Evolutionary conservation across 148 eudicot species (phyloP).

Genomic region (Rhododendron vialii): DNA sequence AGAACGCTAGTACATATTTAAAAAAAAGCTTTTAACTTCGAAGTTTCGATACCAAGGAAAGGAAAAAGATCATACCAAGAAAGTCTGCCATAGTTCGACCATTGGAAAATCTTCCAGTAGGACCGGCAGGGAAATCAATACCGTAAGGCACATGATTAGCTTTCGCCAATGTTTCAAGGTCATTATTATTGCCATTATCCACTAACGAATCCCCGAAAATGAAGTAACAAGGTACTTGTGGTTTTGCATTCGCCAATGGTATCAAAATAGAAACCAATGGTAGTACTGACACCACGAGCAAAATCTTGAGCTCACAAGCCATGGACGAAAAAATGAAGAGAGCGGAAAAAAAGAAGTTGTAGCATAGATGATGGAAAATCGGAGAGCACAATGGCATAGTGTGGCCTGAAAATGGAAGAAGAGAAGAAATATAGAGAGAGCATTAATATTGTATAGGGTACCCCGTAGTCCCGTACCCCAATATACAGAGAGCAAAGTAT

Average conservation of each 20-base stretch:
- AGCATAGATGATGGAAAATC: no score
- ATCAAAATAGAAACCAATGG: background rate
- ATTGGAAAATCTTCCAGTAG: conserved; percentile 30
- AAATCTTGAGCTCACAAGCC: conserved; percentile 1
- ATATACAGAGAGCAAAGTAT: no score
- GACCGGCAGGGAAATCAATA: conserved; percentile 35
- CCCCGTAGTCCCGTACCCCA: no score
- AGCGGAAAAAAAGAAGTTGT: no score
- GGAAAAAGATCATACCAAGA: conserved; percentile 12
- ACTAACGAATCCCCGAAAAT: conserved; percentile 37
- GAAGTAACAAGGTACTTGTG: conserved; percentile 40
- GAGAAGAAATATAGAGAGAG: no score
- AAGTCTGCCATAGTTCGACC: conserved; percentile 27
- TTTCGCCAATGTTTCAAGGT: conserved; percentile 12
- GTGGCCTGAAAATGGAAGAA: no score
- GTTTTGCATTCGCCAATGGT: background rate
- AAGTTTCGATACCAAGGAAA: no score
- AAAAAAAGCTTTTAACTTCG: no score
- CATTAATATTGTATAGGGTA: no score
- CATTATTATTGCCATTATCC: conserved; percentile 43
- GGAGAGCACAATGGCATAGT: no score
- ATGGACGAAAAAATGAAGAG: background rate
- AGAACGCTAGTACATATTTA: no score
- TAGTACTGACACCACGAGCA: background rate
- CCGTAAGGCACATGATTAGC: conserved; percentile 40